phyloP scores from a whole-genome alignment of 2,329 filamentous ascomycete species.

The Fusarium floridanum region DNA sequence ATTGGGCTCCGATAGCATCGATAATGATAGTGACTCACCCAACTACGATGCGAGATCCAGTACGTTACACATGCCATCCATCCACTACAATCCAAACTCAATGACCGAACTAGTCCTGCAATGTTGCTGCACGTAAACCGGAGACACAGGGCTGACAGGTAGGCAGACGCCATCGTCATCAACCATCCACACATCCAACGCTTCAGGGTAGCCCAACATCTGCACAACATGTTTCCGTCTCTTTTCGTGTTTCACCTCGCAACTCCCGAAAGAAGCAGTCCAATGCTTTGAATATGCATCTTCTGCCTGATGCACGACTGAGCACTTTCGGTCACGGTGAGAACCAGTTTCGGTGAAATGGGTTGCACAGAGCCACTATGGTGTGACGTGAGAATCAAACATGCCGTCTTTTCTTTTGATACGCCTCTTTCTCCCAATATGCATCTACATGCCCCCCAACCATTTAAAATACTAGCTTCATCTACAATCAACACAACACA shows the following conservation, averaged over 20 bases:
- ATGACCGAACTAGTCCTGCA: neutral
- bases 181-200: constrained; percentile 5
- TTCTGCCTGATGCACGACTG: constrained; percentile 14
- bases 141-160: constrained; percentile 25
- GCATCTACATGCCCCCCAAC: constrained; percentile 15
- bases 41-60: constrained; percentile 12
- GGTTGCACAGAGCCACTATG: constrained; percentile 11
- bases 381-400: constrained; percentile 23
- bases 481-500: constrained; percentile 19
- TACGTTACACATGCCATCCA: constrained; percentile 10
- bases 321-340: constrained; percentile 27
- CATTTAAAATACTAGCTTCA: constrained; percentile 18
- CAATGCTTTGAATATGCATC: constrained; percentile 7
- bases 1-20: neutral
- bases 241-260: constrained; percentile 12
- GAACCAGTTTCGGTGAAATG: neutral
- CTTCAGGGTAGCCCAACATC: constrained; percentile 8
- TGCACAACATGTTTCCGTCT: constrained; percentile 3
- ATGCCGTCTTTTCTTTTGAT: constrained; percentile 30
- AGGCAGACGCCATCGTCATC: constrained; percentile 15
- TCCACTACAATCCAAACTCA: constrained; percentile 5
- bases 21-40: constrained; percentile 35
- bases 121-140: constrained; percentile 26
- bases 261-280: constrained; percentile 6
- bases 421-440: constrained; percentile 27